Percentiles rank a stretch among this genome's conserved stretches.
Evolutionary conservation across 768 basidiomycete genomes (phyloP).

Genomic region (Cystofilobasidium bisporidii): DNA sequence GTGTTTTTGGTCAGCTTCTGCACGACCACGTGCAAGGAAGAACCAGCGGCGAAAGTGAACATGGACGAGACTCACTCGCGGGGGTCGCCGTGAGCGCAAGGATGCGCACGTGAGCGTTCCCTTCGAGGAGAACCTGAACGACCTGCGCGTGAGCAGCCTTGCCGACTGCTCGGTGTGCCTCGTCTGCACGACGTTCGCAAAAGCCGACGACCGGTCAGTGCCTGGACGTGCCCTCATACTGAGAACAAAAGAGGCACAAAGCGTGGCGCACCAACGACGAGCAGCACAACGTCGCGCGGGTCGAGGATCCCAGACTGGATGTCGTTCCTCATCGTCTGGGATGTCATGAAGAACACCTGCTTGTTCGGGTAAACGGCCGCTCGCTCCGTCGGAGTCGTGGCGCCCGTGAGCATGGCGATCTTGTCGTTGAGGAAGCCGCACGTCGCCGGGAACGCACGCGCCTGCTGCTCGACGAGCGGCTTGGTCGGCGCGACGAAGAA

Average conservation of each 20-base stretch:
- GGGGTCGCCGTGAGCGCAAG: conserved; percentile 94
- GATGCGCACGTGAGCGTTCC: conserved; percentile 81
- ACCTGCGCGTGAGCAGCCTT: conserved; percentile 86
- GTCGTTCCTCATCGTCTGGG: conserved; percentile 88
- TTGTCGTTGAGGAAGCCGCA: conserved; percentile 62
- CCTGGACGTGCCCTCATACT: too few relatives aligned
- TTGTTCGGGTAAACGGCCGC: conserved; percentile 19
- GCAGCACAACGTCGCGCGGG: conserved; percentile 64
- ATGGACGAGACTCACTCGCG: background rate
- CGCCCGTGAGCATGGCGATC: conserved; percentile 17
- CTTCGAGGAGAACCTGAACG: conserved; percentile 79
- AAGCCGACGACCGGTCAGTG: too few relatives aligned
- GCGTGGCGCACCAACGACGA: conserved; percentile 89
- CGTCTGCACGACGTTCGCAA: conserved; percentile 66
- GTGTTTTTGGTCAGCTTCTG: too few relatives aligned
- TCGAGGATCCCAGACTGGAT: conserved; percentile 64
- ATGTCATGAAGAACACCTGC: conserved; percentile 86
- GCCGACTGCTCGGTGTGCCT: conserved; percentile 88
- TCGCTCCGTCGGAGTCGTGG: background rate
- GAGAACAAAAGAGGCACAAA: too few relatives aligned
- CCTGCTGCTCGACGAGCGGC: conserved; percentile 89
- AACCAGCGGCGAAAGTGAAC: too few relatives aligned
- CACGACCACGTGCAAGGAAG: too few relatives aligned
- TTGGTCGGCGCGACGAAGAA: conserved; percentile 94
- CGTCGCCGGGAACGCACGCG: conserved; percentile 80